phyloP scores from a whole-genome alignment of 306 rosid species.

The Begonia masoniana region DNA sequence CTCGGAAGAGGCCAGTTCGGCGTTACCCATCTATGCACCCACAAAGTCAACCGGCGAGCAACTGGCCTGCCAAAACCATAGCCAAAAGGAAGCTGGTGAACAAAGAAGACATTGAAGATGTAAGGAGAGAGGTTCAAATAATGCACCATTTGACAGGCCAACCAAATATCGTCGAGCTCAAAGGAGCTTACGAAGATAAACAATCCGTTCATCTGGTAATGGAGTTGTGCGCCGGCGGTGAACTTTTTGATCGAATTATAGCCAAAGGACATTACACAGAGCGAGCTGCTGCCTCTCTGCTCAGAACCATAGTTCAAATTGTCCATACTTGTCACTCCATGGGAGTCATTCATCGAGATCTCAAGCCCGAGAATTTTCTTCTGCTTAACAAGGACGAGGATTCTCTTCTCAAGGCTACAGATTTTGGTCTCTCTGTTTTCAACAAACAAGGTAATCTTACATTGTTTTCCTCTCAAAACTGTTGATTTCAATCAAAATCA shows the following conservation, averaged over 20 bases:
- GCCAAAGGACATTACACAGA: slow-evolving; percentile 94
- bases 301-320: slow-evolving; percentile 76
- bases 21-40: slow-evolving; percentile 68
- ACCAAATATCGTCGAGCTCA: slow-evolving; percentile 71
- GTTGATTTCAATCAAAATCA: not conserved
- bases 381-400: slow-evolving; percentile 59
- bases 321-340: slow-evolving; percentile 90
- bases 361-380: slow-evolving; percentile 96
- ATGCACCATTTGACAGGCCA: slow-evolving; percentile 92
- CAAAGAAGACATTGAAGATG: slow-evolving; percentile 83
- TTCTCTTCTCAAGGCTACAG: slow-evolving; percentile 89
- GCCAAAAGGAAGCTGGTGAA: slow-evolving; percentile 79
- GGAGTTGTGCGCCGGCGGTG: slow-evolving; percentile 96
- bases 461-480: too few species aligned
- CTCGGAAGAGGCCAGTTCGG: slow-evolving; percentile 94
- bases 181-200: slow-evolving; percentile 83
- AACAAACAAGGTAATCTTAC: slow-evolving; percentile 67
- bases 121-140: slow-evolving; percentile 85
- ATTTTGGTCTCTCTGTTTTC: slow-evolving; percentile 87
- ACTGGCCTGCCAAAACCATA: slow-evolving; percentile 80
- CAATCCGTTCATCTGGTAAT: slow-evolving; percentile 82
- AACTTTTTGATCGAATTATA: slow-evolving; percentile 82
- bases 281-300: slow-evolving; percentile 74
- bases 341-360: slow-evolving; percentile 97
- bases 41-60: slow-evolving; percentile 59